phyloP scores from a whole-genome alignment of 1,284 basidiomycete species.

The Abortiporus biennis region DNA sequence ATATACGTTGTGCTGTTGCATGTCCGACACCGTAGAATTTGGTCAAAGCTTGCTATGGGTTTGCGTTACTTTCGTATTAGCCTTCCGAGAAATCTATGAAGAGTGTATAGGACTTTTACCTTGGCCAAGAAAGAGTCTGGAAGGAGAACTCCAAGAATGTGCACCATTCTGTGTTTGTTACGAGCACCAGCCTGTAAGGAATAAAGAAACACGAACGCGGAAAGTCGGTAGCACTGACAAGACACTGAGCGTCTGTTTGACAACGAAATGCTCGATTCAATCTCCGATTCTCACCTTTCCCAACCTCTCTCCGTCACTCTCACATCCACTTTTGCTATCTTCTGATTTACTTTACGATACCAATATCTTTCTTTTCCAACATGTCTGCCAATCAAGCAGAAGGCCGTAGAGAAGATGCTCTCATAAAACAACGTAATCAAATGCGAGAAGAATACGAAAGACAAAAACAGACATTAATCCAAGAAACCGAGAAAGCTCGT shows the following conservation, averaged over 20 bases:
- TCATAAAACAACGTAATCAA: conserved; percentile 74
- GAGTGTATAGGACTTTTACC: conserved; percentile 30
- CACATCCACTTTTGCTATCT: too few relatives aligned
- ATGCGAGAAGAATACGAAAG: conserved; percentile 85
- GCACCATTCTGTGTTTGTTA: conserved; percentile 33
- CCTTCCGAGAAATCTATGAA: neutral
- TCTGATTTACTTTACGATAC: too few relatives aligned
- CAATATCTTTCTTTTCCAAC: too few relatives aligned
- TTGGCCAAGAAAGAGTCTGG: conserved; percentile 64
- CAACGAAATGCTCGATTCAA: too few relatives aligned
- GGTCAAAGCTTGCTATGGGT: conserved; percentile 73
- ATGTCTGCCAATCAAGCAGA: conserved; percentile 72
- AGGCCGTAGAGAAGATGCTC: conserved; percentile 72
- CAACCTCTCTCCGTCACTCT: too few relatives aligned
- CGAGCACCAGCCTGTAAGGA: too few relatives aligned
- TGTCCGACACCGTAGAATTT: conserved; percentile 81
- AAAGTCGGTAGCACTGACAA: too few relatives aligned
- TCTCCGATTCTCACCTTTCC: too few relatives aligned
- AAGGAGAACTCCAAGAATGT: conserved; percentile 71
- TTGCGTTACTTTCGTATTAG: conserved; percentile 6
- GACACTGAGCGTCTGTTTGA: too few relatives aligned
- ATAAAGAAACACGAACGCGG: too few relatives aligned
- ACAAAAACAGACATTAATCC: conserved; percentile 81
- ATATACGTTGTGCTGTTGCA: conserved; percentile 70
- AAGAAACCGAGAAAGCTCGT: conserved; percentile 79